These are phyloP conservation scores for Kurtzmaniella quercitrusa DNA, from an alignment of 1,139 yeast species.

Conservation along the genomic window DNA sequence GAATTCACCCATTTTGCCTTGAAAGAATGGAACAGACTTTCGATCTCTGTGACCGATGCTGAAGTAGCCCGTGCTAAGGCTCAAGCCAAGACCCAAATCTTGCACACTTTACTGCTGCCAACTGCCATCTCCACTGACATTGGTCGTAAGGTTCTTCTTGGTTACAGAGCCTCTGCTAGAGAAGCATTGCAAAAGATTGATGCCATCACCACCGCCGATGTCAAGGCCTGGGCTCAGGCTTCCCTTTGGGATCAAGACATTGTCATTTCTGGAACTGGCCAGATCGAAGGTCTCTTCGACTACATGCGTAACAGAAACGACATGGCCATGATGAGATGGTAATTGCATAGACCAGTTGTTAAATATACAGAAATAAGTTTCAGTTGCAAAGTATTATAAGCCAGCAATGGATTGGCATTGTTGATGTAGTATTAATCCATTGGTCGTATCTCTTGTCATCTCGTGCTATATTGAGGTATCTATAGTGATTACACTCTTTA, in stretches of 20 bases:
- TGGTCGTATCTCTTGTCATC: no score
- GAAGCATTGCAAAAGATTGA: conserved; percentile 64
- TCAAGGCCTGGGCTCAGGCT: conserved; percentile 70
- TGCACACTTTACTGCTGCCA: conserved; percentile 43
- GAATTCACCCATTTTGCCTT: conserved; percentile 75
- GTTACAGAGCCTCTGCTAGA: conserved; percentile 55
- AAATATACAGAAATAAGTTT: neutral
- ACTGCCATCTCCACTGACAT: conserved; percentile 52
- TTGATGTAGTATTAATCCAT: no score
- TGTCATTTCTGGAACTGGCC: conserved; percentile 79
- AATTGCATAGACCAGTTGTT: conserved; percentile 10
- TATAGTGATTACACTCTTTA: no score
- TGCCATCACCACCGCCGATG: conserved; percentile 53
- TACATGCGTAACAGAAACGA: conserved; percentile 83
- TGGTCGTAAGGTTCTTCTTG: conserved; percentile 59
- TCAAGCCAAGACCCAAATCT: conserved; percentile 58
- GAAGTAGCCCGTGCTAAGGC: conserved; percentile 79
- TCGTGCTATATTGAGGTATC: no score
- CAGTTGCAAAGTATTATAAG: neutral
- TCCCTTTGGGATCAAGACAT: conserved; percentile 81
- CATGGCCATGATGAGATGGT: conserved; percentile 82
- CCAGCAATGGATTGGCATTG: no score
- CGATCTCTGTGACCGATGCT: conserved; percentile 67
- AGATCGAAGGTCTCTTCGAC: conserved; percentile 77
- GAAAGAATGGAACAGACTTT: conserved; percentile 84